Base-by-base conservation (phyloP, 768 basidiomycete species). In the Cyclocybe cylindracea region DNA sequence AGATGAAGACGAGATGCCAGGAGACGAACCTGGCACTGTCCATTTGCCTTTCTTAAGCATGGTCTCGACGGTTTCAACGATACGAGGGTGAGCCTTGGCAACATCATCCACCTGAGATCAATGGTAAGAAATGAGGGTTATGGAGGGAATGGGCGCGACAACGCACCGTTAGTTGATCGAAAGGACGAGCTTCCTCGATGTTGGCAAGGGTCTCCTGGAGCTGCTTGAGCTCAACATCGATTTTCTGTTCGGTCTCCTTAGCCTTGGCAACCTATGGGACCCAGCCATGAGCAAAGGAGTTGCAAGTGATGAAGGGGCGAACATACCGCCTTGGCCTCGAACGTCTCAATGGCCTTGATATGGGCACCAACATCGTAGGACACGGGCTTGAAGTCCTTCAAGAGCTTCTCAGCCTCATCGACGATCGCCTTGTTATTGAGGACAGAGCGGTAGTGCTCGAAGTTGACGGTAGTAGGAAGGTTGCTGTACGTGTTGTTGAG, bases 41-140 rank as follows among this genome's bases (percentile, higher is more conserved):
- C 93, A 97, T 78, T 98, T 97, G 72, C 95, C 95, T 77, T 98
- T 94, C 83, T 89, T 86, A 57, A 98, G 71, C 94, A 97, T 96
- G 60, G 80, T 89, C 76, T 98, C 93, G 53, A 97, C 91, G 39
- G 89, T 85, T 72, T 97, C 86, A 36, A 79, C 75, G 70, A 98
- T 86, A 70, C 92, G 91, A 13, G 97, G 97, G 72, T 97, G 89
- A 19, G 96, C 96, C 55, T 86, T 80, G 60, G 87, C 86, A 61
- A 98, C 91, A 55, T 99, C 96, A 65, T 89, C 86, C 56, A 86
- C 78, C 94, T 96, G 61, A 18, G 16, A 40, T 14, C 46, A 39
- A 11, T 45, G 34, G 18, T 38, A 51, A 36, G 48, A 42, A 31
- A 35, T 32, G 37, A 47, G 35, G 33, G 10, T 11, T 19, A 35